Conservation (phyloP, 495 filamentous ascomycete species). For the Podospora sp. region DNA sequence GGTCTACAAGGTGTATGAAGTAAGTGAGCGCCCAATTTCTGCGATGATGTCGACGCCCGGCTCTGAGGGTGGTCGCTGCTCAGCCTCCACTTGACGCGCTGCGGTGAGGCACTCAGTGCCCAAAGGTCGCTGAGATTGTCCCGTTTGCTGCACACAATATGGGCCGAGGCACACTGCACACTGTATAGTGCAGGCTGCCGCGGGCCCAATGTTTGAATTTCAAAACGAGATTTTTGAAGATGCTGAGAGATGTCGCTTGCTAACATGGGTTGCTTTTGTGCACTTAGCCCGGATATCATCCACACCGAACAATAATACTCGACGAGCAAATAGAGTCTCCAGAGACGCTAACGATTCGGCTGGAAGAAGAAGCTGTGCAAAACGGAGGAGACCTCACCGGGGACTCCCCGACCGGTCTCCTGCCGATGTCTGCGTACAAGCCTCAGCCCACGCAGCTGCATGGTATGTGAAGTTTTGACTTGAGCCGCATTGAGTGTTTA, state of each 20-base stretch:
- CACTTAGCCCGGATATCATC: slow-evolving; percentile 50
- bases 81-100: neutral
- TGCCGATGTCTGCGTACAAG: slow-evolving; percentile 52
- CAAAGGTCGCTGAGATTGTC: neutral
- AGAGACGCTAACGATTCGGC: slow-evolving; percentile 51
- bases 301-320: slow-evolving; percentile 52
- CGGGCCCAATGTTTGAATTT: neutral
- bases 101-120: neutral
- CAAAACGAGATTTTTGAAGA: neutral
- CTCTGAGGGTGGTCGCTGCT: neutral
- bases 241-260: neutral
- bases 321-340: slow-evolving; percentile 53
- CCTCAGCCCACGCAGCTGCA: slow-evolving; percentile 50
- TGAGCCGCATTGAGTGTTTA: neutral
- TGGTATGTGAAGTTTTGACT: slow-evolving; percentile 38
- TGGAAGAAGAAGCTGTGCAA: slow-evolving; percentile 51
- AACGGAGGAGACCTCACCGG: slow-evolving; percentile 52
- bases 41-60: neutral
- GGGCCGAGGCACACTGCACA: neutral
- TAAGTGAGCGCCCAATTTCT: slow-evolving; percentile 32
- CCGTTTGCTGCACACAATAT: neutral
- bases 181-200: neutral
- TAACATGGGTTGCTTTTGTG: neutral
- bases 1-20: slow-evolving; percentile 55
- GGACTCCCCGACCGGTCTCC: slow-evolving; percentile 55